Evolutionary conservation across 2,329 filamentous ascomycete species (phyloP).

Genomic region (Elsinoe necatrix): DNA sequence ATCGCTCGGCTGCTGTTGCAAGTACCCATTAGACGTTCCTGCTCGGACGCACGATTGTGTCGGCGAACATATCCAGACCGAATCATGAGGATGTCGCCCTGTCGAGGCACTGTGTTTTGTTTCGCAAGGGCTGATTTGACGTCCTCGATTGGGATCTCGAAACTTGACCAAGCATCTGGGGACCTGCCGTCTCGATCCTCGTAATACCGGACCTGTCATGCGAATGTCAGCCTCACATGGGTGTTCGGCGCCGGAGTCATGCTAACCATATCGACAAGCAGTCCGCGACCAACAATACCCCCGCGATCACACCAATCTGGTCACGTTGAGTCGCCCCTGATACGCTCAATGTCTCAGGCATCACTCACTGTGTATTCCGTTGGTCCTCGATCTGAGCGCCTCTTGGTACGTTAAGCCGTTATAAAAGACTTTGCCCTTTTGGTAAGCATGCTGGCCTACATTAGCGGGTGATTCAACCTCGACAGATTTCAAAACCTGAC

Average conservation of each 20-base stretch:
- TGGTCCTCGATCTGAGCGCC: conserved; percentile 17
- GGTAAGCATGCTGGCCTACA: conserved; percentile 35
- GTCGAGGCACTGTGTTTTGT: conserved; percentile 37
- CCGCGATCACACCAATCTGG: neutral
- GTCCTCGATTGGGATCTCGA: conserved; percentile 47
- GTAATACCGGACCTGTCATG: conserved; percentile 16
- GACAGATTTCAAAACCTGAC: neutral
- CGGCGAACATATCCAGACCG: conserved; percentile 40
- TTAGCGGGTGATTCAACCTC: conserved; percentile 22
- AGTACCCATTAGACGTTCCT: neutral
- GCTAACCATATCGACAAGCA: neutral
- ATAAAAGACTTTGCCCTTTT: conserved; percentile 18
- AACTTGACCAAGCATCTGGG: conserved; percentile 45
- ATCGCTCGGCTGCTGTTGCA: conserved; percentile 21
- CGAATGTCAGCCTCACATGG: neutral
- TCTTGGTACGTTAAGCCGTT: conserved; percentile 24
- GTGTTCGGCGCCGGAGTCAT: too few relatives aligned
- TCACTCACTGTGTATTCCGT: conserved; percentile 26
- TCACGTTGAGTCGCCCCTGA: neutral
- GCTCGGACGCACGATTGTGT: conserved; percentile 20
- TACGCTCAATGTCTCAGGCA: neutral
- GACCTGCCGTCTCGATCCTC: conserved; percentile 39
- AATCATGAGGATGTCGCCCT: conserved; percentile 51
- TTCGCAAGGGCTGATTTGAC: conserved; percentile 40
- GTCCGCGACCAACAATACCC: neutral